Evolutionary conservation across 2,329 filamentous ascomycete genomes (phyloP).

Genomic region (Dendryphion nanum): DNA sequence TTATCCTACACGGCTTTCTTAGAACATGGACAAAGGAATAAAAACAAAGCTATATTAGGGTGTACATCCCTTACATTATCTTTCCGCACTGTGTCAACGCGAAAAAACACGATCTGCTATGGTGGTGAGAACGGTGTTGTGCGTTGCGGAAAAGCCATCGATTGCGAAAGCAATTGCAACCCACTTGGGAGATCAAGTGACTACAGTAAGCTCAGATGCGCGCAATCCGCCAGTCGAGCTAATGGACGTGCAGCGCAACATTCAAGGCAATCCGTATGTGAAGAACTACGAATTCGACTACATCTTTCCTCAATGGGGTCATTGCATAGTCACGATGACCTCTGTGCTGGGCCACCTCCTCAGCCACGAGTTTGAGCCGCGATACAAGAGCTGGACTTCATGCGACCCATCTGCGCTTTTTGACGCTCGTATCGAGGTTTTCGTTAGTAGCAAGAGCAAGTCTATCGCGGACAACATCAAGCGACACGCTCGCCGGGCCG

Average conservation of each 20-base stretch:
- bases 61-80: no score
- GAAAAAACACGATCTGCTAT: no score
- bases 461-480: conserved; percentile 82
- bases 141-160: conserved; percentile 85
- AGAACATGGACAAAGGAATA: no score
- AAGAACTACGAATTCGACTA: conserved; percentile 96
- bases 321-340: conserved; percentile 87
- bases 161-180: conserved; percentile 92
- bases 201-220: conserved; percentile 54
- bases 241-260: conserved; percentile 56
- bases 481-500: conserved; percentile 69
- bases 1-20: no score
- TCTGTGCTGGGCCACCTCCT: conserved; percentile 88
- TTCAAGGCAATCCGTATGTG: conserved; percentile 69
- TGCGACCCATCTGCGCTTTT: conserved; percentile 80
- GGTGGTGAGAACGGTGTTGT: conserved; percentile 64
- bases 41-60: no score
- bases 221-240: not conserved
- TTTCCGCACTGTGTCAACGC: no score
- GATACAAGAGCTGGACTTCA: conserved; percentile 76
- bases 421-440: conserved; percentile 70
- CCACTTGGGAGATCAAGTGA: conserved; percentile 79
- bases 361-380: conserved; percentile 70
- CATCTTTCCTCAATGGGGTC: conserved; percentile 81
- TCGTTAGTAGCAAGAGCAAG: conserved; percentile 71